phyloP scores from a whole-genome alignment of 1,139 yeast species.

The Lodderomyces parapsilosis region DNA sequence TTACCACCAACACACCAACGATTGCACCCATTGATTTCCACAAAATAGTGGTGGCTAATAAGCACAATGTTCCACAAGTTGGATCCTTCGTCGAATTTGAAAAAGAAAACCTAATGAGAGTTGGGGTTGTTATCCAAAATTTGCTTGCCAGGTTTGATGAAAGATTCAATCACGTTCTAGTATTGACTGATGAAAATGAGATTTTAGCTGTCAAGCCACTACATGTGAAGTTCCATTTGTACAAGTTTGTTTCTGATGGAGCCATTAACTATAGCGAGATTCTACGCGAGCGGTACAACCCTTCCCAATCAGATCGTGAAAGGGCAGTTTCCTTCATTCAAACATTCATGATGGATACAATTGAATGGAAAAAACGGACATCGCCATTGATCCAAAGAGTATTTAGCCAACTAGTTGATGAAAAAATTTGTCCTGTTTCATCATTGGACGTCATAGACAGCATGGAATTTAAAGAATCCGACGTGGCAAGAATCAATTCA shows the following conservation, averaged over 20 bases:
- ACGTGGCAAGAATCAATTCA: slow-evolving; percentile 16
- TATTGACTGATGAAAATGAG: slow-evolving; percentile 33
- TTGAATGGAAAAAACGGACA: slow-evolving; percentile 12
- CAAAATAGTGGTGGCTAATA: slow-evolving; percentile 20
- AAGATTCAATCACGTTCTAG: slow-evolving; percentile 29
- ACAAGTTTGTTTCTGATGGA: slow-evolving; percentile 22
- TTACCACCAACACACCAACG: neutral
- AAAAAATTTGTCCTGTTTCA: slow-evolving; percentile 19
- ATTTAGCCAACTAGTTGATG: slow-evolving; percentile 25
- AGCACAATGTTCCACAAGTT: slow-evolving; percentile 19
- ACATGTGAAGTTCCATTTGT: slow-evolving; percentile 27
- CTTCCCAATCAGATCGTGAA: slow-evolving; percentile 16
- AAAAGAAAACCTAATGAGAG: slow-evolving; percentile 24
- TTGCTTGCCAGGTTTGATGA: slow-evolving; percentile 34
- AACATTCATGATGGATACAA: slow-evolving; percentile 19
- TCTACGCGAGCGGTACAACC: slow-evolving; percentile 25
- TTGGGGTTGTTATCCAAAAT: slow-evolving; percentile 36
- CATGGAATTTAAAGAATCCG: slow-evolving; percentile 17
- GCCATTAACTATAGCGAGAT: slow-evolving; percentile 18
- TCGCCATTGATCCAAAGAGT: slow-evolving; percentile 19
- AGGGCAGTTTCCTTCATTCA: slow-evolving; percentile 20
- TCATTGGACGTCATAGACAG: slow-evolving; percentile 24
- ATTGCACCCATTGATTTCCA: slow-evolving; percentile 11
- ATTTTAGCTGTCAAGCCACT: slow-evolving; percentile 25
- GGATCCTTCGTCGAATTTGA: slow-evolving; percentile 39